Percentiles rank a stretch among this genome's conserved stretches.
Evolutionary conservation across 495 filamentous ascomycete species (phyloP).

Genomic region (Bryoglossum gracile): DNA sequence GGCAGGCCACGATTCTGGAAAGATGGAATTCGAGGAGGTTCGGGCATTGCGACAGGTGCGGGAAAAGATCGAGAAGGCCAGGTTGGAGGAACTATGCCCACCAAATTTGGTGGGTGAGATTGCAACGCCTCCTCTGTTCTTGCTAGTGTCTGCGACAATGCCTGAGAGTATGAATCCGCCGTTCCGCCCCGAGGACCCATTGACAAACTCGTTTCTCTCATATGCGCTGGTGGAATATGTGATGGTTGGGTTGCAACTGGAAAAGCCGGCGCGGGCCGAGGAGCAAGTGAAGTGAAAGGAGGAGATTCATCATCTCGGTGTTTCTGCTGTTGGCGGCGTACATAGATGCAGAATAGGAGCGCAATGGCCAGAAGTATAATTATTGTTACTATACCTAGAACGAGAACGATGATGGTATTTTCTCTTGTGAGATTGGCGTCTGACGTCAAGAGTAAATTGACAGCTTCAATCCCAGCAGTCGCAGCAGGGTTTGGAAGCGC

Average conservation of each 20-base stretch:
- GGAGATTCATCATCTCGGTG: constrained; percentile 4
- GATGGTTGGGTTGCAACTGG: neutral
- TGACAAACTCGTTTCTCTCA: constrained; percentile 1
- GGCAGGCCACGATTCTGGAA: neutral
- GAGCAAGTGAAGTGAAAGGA: constrained; percentile 6
- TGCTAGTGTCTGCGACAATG: neutral
- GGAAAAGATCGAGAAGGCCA: constrained; percentile 1
- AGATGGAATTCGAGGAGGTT: neutral
- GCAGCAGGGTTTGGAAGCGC: neutral
- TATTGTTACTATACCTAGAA: constrained; percentile 22
- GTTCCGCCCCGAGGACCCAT: constrained; percentile 2
- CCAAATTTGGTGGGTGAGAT: constrained; percentile 2
- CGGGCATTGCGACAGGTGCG: neutral
- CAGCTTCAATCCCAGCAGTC: constrained; percentile 2
- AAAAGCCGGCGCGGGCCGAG: neutral
- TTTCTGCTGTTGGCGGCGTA: constrained; percentile 16
- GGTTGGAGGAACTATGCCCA: neutral
- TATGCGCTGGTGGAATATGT: neutral
- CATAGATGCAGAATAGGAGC: constrained; percentile 22
- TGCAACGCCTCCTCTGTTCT: neutral
- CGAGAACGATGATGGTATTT: constrained; percentile 15
- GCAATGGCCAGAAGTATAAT: constrained; percentile 14
- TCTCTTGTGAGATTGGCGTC: constrained; percentile 2
- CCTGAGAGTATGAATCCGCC: neutral
- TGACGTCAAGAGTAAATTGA: neutral